These are phyloP conservation scores for Phytophthora sp. DNA, from an alignment of 352 stramenopile genomes.

Conservation along the genomic window DNA sequence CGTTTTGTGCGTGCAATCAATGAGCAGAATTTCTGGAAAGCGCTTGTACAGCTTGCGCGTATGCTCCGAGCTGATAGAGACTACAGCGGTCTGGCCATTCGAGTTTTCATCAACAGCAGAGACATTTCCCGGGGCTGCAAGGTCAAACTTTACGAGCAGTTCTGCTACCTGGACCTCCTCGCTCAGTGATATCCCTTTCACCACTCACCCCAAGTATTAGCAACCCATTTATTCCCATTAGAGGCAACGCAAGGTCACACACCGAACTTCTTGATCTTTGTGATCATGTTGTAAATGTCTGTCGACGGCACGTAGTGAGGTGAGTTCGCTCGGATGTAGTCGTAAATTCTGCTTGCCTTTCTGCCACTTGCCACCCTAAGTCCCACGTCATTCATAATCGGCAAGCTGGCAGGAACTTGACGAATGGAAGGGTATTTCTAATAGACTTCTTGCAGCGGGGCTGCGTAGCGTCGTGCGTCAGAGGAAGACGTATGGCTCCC, in stretches of 20 bases:
- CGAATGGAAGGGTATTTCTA: too few relatives aligned
- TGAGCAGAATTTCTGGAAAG: neutral
- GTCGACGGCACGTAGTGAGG: neutral
- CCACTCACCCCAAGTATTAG: too few relatives aligned
- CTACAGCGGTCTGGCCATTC: neutral
- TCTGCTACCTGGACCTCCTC: neutral
- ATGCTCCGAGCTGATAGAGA: neutral
- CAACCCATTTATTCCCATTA: too few relatives aligned
- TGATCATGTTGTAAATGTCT: neutral
- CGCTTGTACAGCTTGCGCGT: neutral
- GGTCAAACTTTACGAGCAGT: neutral
- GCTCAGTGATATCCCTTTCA: neutral
- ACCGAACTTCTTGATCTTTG: neutral
- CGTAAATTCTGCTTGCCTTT: neutral
- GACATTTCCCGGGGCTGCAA: neutral
- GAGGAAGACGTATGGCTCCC: too few relatives aligned
- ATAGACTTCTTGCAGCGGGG: too few relatives aligned
- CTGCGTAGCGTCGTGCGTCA: too few relatives aligned
- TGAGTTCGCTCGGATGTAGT: neutral
- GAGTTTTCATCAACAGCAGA: neutral
- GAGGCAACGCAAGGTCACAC: neutral
- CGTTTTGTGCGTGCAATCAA: neutral
- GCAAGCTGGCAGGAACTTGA: too few relatives aligned
- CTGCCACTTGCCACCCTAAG: neutral
- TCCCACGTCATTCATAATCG: too few relatives aligned